These are phyloP conservation scores for Aspergillus fischeri DNA, from an alignment of 2,329 filamentous ascomycete species.

Conservation along the genomic window DNA sequence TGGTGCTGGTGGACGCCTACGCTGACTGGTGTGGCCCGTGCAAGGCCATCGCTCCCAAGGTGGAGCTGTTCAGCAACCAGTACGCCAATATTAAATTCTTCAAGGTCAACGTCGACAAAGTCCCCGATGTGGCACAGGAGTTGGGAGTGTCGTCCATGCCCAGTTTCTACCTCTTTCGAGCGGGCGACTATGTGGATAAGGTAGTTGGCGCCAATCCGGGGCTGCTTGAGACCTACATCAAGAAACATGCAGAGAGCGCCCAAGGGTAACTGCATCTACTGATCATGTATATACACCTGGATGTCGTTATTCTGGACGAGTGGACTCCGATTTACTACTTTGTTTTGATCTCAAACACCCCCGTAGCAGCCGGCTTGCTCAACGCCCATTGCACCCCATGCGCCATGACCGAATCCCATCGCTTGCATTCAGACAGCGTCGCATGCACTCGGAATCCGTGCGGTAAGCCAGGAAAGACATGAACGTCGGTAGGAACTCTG, in stretches of 20 bases:
- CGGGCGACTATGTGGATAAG: neutral
- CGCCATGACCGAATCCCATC: conserved; percentile 29
- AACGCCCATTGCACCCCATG: conserved; percentile 29
- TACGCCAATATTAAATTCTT: neutral
- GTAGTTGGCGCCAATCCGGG: neutral
- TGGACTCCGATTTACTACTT: neutral
- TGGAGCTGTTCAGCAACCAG: conserved; percentile 59
- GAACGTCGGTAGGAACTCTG: conserved; percentile 47
- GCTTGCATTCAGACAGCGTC: conserved; percentile 21
- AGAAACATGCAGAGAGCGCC: neutral
- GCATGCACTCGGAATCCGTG: conserved; percentile 46
- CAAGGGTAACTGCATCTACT: neutral
- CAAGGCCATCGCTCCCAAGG: conserved; percentile 76
- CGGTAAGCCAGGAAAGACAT: conserved; percentile 51
- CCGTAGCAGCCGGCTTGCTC: conserved; percentile 12
- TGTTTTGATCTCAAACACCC: conserved; percentile 18
- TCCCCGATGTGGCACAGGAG: neutral
- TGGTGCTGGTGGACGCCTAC: neutral
- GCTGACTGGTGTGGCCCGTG: conserved; percentile 77
- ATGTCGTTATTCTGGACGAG: neutral
- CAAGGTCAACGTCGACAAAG: neutral
- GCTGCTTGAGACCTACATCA: neutral
- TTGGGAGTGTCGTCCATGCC: neutral
- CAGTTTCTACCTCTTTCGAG: neutral
- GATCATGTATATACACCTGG: neutral